Percentiles rank a stretch among this genome's conserved stretches.
phyloP scores from a whole-genome alignment of 2,329 filamentous ascomycete genomes.

The Monilinia fructicola region DNA sequence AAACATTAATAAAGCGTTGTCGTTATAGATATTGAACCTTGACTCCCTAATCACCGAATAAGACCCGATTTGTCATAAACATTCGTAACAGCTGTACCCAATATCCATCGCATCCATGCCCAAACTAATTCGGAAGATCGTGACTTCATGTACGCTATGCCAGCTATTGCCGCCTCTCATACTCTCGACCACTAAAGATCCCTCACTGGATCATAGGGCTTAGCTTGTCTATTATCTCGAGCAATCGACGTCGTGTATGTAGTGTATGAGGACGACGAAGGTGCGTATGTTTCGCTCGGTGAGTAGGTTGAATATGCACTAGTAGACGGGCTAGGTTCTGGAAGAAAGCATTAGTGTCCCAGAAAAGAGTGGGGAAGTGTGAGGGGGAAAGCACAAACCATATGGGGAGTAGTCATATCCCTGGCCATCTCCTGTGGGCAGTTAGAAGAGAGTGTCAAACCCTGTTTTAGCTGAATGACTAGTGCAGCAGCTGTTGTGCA shows the following conservation, averaged over 20 bases:
- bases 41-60: background rate
- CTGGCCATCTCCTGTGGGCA: slow-evolving; percentile 6
- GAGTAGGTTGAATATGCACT: slow-evolving; percentile 8
- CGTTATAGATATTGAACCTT: background rate
- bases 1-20: background rate
- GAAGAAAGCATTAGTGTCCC: background rate
- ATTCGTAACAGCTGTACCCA: background rate
- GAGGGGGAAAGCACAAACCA: slow-evolving; percentile 3
- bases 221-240: background rate
- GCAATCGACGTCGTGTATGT: slow-evolving; percentile 7
- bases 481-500: background rate
- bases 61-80: background rate
- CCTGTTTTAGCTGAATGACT: background rate
- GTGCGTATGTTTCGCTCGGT: background rate
- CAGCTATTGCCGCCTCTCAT: background rate
- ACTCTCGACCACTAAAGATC: slow-evolving; percentile 16
- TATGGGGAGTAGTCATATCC: slow-evolving; percentile 10
- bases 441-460: slow-evolving; percentile 4
- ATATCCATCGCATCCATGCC: background rate
- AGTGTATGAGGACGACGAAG: background rate
- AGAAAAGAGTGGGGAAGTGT: background rate
- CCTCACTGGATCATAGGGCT: slow-evolving; percentile 29
- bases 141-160: background rate
- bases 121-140: background rate
- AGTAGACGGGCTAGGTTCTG: slow-evolving; percentile 2